Evolutionary conservation across 192 early-diverging fungal genomes (phyloP).

Genomic region (Podila verticillata): DNA sequence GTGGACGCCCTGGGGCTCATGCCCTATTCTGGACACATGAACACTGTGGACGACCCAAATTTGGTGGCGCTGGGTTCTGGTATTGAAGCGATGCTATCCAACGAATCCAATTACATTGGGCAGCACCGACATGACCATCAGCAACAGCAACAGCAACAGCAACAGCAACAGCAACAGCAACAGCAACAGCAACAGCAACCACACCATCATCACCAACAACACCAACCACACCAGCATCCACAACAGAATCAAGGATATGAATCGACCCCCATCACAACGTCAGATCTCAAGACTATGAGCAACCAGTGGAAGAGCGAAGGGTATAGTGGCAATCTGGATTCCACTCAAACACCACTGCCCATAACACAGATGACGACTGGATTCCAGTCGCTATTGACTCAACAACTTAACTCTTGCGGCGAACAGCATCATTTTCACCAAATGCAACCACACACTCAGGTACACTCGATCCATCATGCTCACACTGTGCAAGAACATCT

Average conservation of each 20-base stretch:
- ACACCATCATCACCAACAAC: conserved; percentile 5
- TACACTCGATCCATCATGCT: background rate
- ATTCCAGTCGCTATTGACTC: conserved; percentile 2
- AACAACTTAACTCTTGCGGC: background rate
- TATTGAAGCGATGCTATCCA: background rate
- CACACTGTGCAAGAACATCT: background rate
- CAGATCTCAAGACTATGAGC: background rate
- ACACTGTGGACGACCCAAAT: background rate
- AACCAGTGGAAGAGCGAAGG: background rate
- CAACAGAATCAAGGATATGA: conserved; percentile 15
- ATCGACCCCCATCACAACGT: background rate
- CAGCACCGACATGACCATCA: conserved; percentile 1
- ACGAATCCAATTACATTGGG: background rate
- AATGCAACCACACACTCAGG: background rate
- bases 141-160: background rate
- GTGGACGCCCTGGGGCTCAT: background rate
- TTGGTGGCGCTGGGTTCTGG: background rate
- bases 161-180: background rate
- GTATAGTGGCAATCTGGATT: background rate
- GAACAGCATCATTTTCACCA: background rate
- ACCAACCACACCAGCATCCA: background rate
- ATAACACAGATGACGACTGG: background rate
- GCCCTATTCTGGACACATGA: background rate
- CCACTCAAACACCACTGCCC: background rate
- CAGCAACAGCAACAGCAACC: background rate